Percentiles rank a stretch among this genome's conserved stretches.
Conservation (phyloP, 495 filamentous ascomycete genomes). For the Entonaema liquescens region DNA sequence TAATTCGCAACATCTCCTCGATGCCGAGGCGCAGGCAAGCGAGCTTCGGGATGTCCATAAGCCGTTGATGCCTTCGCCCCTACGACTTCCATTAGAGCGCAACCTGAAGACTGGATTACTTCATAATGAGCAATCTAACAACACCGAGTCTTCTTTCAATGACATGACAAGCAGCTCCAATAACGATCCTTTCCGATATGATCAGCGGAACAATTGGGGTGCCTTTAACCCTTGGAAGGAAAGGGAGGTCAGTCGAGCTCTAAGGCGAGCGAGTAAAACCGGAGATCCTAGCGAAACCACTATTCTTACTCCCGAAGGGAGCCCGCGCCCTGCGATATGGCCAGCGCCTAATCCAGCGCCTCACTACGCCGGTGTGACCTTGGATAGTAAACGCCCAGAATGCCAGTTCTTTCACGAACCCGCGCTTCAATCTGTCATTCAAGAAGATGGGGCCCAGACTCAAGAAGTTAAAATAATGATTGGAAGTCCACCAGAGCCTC, state of each 20-base stretch:
- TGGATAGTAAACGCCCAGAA: not conserved
- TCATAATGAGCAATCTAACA: slow-evolving; percentile 23
- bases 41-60: slow-evolving; percentile 9
- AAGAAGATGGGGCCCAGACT: not conserved
- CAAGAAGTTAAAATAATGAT: slow-evolving; percentile 3
- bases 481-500: not conserved
- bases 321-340: not conserved
- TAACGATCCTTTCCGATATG: slow-evolving; percentile 21
- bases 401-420: not conserved
- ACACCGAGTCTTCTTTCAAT: slow-evolving; percentile 2
- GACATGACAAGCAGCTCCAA: slow-evolving; percentile 1
- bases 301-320: slow-evolving; percentile 7
- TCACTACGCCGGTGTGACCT: not conserved
- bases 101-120: slow-evolving; percentile 15
- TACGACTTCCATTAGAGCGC: not conserved
- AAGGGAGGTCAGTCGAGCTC: slow-evolving; percentile 34
- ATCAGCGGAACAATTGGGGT: slow-evolving; percentile 7
- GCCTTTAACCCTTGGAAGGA: slow-evolving; percentile 19
- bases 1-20: slow-evolving; percentile 38
- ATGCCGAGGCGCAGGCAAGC: slow-evolving; percentile 35
- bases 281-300: slow-evolving; percentile 7
- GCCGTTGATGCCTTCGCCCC: slow-evolving; percentile 9
- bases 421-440: not conserved
- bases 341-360: not conserved
- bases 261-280: slow-evolving; percentile 23